Evolutionary conservation across 1,284 basidiomycete species (phyloP), one percentile per base, ranked within the genome.

Genomic region (Rhodotorula sp.): DNA sequence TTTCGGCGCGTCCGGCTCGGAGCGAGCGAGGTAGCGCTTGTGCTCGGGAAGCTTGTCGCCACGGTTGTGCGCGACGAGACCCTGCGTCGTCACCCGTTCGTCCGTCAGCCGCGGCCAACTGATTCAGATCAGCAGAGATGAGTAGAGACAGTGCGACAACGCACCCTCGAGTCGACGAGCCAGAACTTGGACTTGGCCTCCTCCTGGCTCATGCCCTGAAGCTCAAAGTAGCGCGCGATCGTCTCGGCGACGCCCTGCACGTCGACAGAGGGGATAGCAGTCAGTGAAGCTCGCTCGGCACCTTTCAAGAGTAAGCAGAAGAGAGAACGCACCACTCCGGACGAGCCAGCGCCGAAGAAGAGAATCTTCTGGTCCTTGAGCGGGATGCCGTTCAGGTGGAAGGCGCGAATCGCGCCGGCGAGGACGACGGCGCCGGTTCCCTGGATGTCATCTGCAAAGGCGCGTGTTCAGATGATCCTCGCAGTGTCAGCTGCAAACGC

Each of bases 341-440:
- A 91, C 21, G 90, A 91, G 21, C 92, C 93, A 5, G 93, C 90
- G 31, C 93, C 93, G 61, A 93, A 89, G 86, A 97, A 95, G 58
- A 97, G 87, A 76, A 97, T 92, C 69, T 88, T 87, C 80, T 97
- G 94, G 63, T 90, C 88, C 64, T 84, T 84, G 43, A 93, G 83
- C 21, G 89, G 85, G 38, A 83, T 83, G 5, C 89, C 89, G 31
- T 90, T 87, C 54, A 92, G 84, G 75, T 88, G 88, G 54, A 93
- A 92, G 38, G 94, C 94, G 77, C 92, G 92, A 78, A 94, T 82
- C 83, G 97, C 91, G 18, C 94, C 94, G 54, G 89, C 90, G 58
- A 97, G 87, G 60, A 97, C 90, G 76, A 97, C 94, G 49, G 91
- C 91, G 38, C 92, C 93, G 2, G 93, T 95, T 57, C 92, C 91